Evolutionary conservation across 164 flowering plant species (phyloP).

Genomic region (Kingdonia uniflora): DNA sequence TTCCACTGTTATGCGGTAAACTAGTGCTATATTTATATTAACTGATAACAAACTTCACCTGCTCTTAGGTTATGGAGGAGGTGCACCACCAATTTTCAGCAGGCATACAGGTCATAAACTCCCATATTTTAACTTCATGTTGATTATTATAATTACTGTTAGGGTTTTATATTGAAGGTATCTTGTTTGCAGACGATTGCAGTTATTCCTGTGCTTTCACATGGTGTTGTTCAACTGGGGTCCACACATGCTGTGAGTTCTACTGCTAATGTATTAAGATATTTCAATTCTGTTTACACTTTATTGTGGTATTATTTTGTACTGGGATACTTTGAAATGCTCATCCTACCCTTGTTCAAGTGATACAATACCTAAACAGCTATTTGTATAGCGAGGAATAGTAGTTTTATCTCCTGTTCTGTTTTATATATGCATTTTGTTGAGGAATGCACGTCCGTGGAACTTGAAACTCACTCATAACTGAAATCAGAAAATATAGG

Average conservation of each 20-base stretch:
- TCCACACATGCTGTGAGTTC: constrained; percentile 48
- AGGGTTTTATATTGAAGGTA: constrained; percentile 2
- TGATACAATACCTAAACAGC: too few relatives aligned
- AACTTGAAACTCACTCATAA: too few relatives aligned
- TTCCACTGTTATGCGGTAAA: neutral
- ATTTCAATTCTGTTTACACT: too few relatives aligned
- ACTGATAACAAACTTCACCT: neutral
- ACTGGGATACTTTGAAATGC: too few relatives aligned
- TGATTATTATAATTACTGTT: neutral
- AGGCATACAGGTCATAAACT: constrained; percentile 62
- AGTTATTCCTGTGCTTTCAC: constrained; percentile 70
- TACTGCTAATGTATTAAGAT: neutral
- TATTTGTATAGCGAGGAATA: too few relatives aligned
- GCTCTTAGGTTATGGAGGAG: constrained; percentile 39
- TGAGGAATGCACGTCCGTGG: too few relatives aligned
- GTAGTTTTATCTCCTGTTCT: too few relatives aligned
- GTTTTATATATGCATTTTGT: too few relatives aligned
- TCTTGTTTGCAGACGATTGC: constrained; percentile 64
- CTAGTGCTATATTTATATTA: too few relatives aligned
- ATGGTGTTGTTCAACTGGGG: constrained; percentile 87
- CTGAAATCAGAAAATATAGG: too few relatives aligned
- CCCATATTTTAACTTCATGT: neutral
- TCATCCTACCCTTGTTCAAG: too few relatives aligned
- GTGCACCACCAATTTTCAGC: constrained; percentile 52
- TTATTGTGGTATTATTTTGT: too few relatives aligned